phyloP scores from a whole-genome alignment of 305 asterid genomes.

The Solanum hybrid region DNA sequence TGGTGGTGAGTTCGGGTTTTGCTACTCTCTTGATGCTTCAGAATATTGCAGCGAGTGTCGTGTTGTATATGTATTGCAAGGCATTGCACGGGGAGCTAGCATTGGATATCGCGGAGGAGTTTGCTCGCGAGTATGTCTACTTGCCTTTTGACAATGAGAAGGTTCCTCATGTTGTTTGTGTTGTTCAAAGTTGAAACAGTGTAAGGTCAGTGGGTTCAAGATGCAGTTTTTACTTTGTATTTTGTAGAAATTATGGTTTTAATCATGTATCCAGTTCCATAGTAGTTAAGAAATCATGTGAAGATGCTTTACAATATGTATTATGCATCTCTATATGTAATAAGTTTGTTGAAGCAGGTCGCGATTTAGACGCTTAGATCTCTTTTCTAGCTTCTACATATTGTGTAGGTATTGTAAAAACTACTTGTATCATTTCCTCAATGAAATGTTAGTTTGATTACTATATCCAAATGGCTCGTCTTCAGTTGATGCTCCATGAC shows the following conservation, averaged over 20 bases:
- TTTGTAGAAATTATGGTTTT: not conserved
- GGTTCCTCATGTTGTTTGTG: conserved; percentile 42
- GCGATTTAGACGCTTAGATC: not conserved
- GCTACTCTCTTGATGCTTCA: conserved; percentile 27
- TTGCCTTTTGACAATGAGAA: conserved; percentile 78
- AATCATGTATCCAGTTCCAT: not conserved
- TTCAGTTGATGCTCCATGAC: not conserved
- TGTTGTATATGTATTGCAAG: conserved; percentile 38
- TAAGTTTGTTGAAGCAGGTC: not conserved
- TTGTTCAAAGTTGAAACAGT: conserved; percentile 13
- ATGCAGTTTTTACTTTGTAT: not conserved
- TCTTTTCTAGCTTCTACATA: not conserved
- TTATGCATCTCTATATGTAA: not conserved
- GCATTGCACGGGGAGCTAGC: conserved; percentile 69
- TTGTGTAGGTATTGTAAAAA: conserved; percentile 1
- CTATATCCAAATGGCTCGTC: not conserved
- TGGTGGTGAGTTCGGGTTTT: conserved; percentile 30
- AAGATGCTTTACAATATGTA: not conserved
- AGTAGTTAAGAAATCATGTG: not conserved
- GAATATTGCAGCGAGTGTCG: conserved; percentile 23
- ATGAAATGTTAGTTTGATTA: not conserved
- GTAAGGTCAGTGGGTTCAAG: conserved; percentile 2
- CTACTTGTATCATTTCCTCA: not conserved
- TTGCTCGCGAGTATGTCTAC: conserved; percentile 60
- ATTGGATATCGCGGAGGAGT: conserved; percentile 77